Base-by-base conservation (phyloP, 208 protist genomes). In the Acanthamoeba lenticulata region DNA sequence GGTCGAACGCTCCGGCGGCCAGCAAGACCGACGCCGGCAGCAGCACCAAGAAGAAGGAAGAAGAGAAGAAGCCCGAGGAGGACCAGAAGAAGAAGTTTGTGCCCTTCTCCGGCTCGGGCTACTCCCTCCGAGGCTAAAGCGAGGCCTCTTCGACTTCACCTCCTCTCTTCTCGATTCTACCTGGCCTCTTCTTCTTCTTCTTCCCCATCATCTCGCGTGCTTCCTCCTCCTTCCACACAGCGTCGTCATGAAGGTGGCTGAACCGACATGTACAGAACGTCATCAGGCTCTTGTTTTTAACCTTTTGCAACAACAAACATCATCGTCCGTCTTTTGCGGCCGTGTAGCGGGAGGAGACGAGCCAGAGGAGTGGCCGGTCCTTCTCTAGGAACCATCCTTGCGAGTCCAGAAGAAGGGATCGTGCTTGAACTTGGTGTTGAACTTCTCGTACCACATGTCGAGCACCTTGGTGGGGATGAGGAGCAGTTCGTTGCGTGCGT, bases 361-460 rank as follows among this genome's bases (percentile, higher is more conserved):
- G 15, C 17, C 24, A 62, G 4, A 7, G 52, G 17, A n/a, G 15
- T 29, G 24, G 55, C 29, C 24, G 62, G n/a, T 72, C 6, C 1
- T 1, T 40, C 29, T 13, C 60, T 27, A 85, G 29, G 42, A 45
- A 69, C n/a, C n/a, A 40, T 65, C 38, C 45, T 90, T 90, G 32
- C 81, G 55, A 17, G 81, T 90, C 88, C 88, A 92, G 40, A 92
- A 92, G 88, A 77, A 92, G 40, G 88, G 88, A 36, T 77, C 88
- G 40, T 40, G 52, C 60, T 77, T 69, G 42, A 92, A 77, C 49
- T 36, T 67, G 88, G 13, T 55, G 40, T 77, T 69, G 88, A 92
- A 92, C 60, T 92, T 92, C 62, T 92, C 88, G 57, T 42, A 92
- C 88, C 88, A 92, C 57, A 92, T 77, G 57, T 92, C 88, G 40